These are phyloP conservation scores for Beauveria pseudobassiana DNA, from an alignment of 2,329 filamentous ascomycete species.

Conservation along the genomic window DNA sequence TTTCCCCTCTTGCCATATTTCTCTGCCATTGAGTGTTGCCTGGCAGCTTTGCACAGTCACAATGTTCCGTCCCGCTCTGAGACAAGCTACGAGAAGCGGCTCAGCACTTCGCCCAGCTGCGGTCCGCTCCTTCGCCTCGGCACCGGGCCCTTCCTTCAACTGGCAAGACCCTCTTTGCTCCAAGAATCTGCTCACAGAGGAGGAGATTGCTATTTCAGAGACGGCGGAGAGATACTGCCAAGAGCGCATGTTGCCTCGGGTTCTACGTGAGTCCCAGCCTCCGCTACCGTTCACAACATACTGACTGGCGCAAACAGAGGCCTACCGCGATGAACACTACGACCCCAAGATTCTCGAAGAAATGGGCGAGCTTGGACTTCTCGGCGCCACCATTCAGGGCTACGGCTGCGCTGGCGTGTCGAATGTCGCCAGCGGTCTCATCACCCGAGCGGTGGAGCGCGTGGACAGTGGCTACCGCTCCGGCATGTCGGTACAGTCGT, in stretches of 20 bases:
- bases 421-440: conserved; percentile 80
- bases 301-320: conserved; percentile 45
- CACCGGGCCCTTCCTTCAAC: conserved; percentile 51
- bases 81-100: conserved; percentile 14
- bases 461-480: conserved; percentile 89
- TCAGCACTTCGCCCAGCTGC: conserved; percentile 10
- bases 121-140: conserved; percentile 29
- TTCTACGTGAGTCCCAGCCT: conserved; percentile 57
- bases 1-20: not conserved
- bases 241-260: conserved; percentile 74
- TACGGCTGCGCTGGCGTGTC: conserved; percentile 85
- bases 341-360: conserved; percentile 79
- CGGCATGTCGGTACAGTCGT: conserved; percentile 89
- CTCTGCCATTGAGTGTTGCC: not conserved
- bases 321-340: conserved; percentile 78
- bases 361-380: conserved; percentile 86
- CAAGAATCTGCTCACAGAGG: conserved; percentile 73
- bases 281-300: not conserved
- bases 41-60: not conserved
- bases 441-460: conserved; percentile 82
- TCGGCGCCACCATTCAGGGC: conserved; percentile 79
- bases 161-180: conserved; percentile 85
- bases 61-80: conserved; percentile 16
- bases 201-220: conserved; percentile 83
- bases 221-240: conserved; percentile 93